A percentile compares a stretch with the other conserved stretches of the same genome.
phyloP scores from a whole-genome alignment of 148 eudicot genomes.

The Vaccinium vitisidaea region DNA sequence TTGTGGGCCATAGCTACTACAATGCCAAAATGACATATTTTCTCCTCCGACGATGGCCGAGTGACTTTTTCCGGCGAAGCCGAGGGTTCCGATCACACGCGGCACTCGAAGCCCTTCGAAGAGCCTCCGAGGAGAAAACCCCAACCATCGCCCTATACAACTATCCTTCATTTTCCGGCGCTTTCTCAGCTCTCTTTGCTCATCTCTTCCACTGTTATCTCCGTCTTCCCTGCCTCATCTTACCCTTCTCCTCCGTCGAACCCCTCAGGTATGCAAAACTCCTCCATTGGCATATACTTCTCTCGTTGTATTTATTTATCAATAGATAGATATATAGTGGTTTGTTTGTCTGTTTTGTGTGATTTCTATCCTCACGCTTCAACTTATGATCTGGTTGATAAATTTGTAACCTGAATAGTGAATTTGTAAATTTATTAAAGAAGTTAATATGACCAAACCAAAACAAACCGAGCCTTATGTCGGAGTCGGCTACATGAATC shows the following conservation, averaged over 20 bases:
- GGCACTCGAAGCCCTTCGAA: slow-evolving; percentile 55
- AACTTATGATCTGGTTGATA: background rate
- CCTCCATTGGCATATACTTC: background rate
- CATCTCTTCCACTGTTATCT: slow-evolving; percentile 65
- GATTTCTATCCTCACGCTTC: background rate
- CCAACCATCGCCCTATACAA: slow-evolving; percentile 69
- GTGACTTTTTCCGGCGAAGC: background rate
- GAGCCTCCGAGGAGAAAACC: slow-evolving; percentile 45
- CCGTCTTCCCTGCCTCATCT: slow-evolving; percentile 57
- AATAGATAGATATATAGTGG: background rate
- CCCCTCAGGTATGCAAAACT: slow-evolving; percentile 53
- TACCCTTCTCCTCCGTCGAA: slow-evolving; percentile 76
- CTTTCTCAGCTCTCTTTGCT: slow-evolving; percentile 76
- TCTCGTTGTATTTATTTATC: background rate
- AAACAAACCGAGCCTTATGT: no score
- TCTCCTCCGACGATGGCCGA: slow-evolving; percentile 21
- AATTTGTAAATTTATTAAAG: background rate
- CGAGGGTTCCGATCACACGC: slow-evolving; percentile 69
- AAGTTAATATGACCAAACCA: background rate
- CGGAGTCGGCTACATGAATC: no score
- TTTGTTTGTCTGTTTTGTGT: background rate
- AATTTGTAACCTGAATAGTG: background rate
- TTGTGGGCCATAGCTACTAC: background rate
- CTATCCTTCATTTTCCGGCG: slow-evolving; percentile 88
- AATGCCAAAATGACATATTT: slow-evolving; percentile 15